Conservation (phyloP, 306 rosid genomes). For the Inga laurina region DNA sequence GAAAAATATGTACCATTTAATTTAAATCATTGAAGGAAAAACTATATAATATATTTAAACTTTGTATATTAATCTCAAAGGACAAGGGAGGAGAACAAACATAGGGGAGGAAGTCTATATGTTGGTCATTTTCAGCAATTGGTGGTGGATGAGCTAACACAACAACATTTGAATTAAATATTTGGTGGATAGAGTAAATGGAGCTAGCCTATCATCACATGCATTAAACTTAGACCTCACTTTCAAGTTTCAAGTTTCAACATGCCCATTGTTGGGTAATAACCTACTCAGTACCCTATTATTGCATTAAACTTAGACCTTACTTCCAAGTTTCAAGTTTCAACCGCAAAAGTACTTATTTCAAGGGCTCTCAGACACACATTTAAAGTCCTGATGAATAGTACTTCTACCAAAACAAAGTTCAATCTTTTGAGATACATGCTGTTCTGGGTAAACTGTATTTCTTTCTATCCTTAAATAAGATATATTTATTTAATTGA, state of each 20-base stretch:
- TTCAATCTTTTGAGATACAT: too few relatives aligned
- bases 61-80: not conserved
- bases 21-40: not conserved
- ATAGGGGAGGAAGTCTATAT: not conserved
- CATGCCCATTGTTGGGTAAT: not conserved
- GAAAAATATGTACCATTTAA: not conserved
- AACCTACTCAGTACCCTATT: too few relatives aligned
- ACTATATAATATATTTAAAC: too few relatives aligned
- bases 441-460: too few relatives aligned
- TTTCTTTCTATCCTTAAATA: too few relatives aligned
- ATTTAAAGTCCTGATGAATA: too few relatives aligned
- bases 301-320: too few relatives aligned
- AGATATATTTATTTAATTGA: too few relatives aligned
- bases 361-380: too few relatives aligned
- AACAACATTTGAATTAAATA: not conserved
- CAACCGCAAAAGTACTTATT: too few relatives aligned
- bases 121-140: not conserved
- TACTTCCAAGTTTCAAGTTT: too few relatives aligned
- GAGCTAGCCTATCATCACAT: not conserved
- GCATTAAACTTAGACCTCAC: not conserved
- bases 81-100: not conserved
- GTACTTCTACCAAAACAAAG: too few relatives aligned
- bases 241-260: not conserved
- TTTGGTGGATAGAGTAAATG: not conserved
- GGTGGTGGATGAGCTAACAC: constrained; percentile 4